Conservation (phyloP, 2,329 filamentous ascomycete genomes). For the Ilyonectria destructans region DNA sequence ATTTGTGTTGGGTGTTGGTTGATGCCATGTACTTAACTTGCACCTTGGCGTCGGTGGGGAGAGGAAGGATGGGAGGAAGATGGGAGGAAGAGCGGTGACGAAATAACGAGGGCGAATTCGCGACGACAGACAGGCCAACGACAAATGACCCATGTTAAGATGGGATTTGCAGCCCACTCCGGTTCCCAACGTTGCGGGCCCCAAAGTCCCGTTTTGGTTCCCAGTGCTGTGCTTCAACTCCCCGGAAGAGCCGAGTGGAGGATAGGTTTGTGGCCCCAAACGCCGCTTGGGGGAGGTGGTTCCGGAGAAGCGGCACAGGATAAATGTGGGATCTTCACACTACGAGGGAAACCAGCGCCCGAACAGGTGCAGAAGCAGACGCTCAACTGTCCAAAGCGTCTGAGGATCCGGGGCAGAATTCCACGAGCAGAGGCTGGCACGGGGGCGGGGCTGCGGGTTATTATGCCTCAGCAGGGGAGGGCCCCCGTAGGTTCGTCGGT, state of each 20-base stretch:
- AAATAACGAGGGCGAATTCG: not conserved
- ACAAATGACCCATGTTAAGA: not conserved
- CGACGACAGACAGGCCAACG: not conserved
- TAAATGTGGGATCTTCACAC: not conserved
- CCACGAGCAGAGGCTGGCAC: conserved; percentile 26
- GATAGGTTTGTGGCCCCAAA: too few relatives aligned
- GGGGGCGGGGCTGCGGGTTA: conserved; percentile 19
- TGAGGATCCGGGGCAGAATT: conserved; percentile 26
- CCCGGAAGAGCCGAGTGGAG: not conserved
- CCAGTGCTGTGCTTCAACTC: not conserved
- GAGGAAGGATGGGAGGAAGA: not conserved
- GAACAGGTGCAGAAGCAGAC: not conserved
- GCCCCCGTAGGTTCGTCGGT: too few relatives aligned
- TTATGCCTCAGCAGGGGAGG: conserved; percentile 12
- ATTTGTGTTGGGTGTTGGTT: not conserved
- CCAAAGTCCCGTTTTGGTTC: not conserved
- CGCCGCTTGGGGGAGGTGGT: not conserved
- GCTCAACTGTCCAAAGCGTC: conserved; percentile 3
- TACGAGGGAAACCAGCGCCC: not conserved
- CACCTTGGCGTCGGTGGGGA: conserved; percentile 5
- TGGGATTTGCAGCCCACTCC: not conserved
- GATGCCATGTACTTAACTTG: not conserved
- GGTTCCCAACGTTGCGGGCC: not conserved
- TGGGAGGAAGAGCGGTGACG: not conserved
- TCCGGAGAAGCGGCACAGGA: not conserved